Conservation (phyloP, 225 moss, liverwort and hornwort genomes). For the Bryoerythrophyllum caledonicum region DNA sequence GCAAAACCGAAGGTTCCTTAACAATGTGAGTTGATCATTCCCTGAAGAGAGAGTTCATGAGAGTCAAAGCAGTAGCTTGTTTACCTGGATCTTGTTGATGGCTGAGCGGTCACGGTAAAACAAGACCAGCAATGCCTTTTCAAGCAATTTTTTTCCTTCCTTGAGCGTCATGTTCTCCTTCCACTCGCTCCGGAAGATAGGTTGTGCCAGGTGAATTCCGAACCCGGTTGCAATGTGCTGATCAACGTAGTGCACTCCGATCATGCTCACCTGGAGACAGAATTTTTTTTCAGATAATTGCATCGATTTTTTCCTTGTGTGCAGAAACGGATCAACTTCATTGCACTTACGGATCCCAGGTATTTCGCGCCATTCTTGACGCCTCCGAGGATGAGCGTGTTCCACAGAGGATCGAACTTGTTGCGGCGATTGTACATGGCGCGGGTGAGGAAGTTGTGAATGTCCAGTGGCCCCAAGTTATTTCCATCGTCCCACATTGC, state of each 20-base stretch:
- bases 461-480: constrained; percentile 75
- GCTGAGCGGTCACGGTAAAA: constrained; percentile 84
- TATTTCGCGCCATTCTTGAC: constrained; percentile 84
- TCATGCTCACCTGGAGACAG: constrained; percentile 75
- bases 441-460: constrained; percentile 85
- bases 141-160: constrained; percentile 76
- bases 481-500: constrained; percentile 98
- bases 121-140: constrained; percentile 81
- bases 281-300: background rate
- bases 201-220: constrained; percentile 83
- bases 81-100: constrained; percentile 93
- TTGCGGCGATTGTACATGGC: constrained; percentile 94
- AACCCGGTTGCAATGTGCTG: constrained; percentile 89
- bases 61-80: background rate
- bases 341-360: constrained; percentile 70
- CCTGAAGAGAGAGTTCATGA: background rate
- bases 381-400: constrained; percentile 83
- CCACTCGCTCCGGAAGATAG: constrained; percentile 91
- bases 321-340: background rate
- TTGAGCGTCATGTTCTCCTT: constrained; percentile 78
- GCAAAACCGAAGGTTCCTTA: background rate
- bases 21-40: background rate
- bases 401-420: constrained; percentile 93
- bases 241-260: constrained; percentile 90
- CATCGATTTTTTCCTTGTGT: background rate